These are phyloP conservation scores for Trichoderma gamsii DNA, from an alignment of 495 filamentous ascomycete genomes.

Conservation along the genomic window DNA sequence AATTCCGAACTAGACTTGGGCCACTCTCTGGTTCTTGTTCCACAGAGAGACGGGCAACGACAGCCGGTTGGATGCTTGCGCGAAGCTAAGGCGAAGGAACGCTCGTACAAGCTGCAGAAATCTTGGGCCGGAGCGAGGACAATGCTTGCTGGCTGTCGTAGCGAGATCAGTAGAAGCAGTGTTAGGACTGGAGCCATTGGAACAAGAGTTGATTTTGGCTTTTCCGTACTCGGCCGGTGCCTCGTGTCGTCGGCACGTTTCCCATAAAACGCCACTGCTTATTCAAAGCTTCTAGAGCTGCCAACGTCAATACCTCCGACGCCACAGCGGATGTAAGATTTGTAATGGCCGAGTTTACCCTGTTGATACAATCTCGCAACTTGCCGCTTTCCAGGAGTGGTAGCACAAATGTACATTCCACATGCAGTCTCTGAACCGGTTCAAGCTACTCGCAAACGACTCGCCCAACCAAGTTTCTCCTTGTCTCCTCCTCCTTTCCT, in stretches of 20 bases:
- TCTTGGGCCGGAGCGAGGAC: background rate
- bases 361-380: too few relatives aligned
- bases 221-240: background rate
- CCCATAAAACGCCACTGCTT: too few relatives aligned
- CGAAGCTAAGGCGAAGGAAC: too few relatives aligned
- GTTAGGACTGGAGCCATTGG: background rate
- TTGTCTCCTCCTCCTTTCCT: background rate
- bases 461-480: background rate
- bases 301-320: too few relatives aligned
- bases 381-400: background rate
- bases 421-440: background rate
- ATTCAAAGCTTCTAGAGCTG: too few relatives aligned
- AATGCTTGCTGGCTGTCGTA: background rate
- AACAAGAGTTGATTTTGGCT: background rate
- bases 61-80: background rate
- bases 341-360: too few relatives aligned
- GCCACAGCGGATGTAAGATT: too few relatives aligned
- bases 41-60: background rate
- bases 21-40: background rate
- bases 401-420: background rate
- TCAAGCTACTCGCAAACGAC: background rate
- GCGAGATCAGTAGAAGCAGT: background rate
- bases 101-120: background rate
- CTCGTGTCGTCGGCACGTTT: background rate
- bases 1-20: background rate